Base-by-base conservation (phyloP, 1,284 basidiomycete species). In the Trichosporon sp. region DNA sequence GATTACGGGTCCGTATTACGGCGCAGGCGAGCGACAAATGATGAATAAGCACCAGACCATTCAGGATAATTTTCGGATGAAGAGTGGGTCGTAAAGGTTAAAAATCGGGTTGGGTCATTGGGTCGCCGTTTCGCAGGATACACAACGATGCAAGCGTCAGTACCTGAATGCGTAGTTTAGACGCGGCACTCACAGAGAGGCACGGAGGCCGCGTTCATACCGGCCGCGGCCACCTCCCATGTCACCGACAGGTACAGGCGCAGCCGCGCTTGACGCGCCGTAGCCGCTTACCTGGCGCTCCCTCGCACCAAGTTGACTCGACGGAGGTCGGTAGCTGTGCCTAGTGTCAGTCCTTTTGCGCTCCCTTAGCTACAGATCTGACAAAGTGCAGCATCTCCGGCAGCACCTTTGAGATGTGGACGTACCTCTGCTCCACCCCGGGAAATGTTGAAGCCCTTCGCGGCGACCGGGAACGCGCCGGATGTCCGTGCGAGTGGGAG, bases 11-110 rank as follows among this genome's bases (percentile, higher is more conserved):
- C n/a, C 32, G 40, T n/a, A 9, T 7, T 10, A 21, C 27, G 25
- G 49, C 14, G 27, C 27, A 31, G 25, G 19, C 14, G 19, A 7
- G 13, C 16, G 49, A 29, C 40, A 27, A 27, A 29, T 27, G 49
- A 54, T 54, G 49, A 54, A 29, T 54, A 27, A 54, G 49, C 49
- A 54, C 49, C 49, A 54, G 49, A 29, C 29, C 25, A 13, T 54
- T 54, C 49, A 54, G 49, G 49, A 54, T 31, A 27, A 10, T 54
- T 54, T 54, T 29, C 49, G 49, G 49, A 54, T 54, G 49, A 54
- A 54, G 27, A 54, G 49, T 54, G 49, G 49, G 49, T 27, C 19
- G 49, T 21, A 54, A 54, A 54, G 27, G 49, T 54, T 54, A 54
- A 54, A n/a, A 31, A 31, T n/a, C 49, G 14, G 46, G 46, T 49